Evolutionary conservation across 2,329 filamentous ascomycete genomes (phyloP), one percentile per base, ranked within the genome.

Genomic region (Cladosporium oxysporum): DNA sequence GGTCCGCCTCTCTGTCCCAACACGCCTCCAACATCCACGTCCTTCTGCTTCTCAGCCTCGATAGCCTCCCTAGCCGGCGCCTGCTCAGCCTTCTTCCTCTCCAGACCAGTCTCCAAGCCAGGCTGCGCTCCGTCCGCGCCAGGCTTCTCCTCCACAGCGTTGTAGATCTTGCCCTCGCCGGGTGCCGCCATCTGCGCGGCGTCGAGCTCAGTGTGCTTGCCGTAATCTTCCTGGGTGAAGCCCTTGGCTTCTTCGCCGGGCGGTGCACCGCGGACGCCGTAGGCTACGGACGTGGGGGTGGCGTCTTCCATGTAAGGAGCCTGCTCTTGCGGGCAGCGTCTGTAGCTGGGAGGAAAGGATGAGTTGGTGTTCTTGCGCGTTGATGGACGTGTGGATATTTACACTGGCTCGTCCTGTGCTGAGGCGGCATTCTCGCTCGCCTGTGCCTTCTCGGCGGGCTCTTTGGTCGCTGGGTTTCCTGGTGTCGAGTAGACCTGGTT

Each of bases 51-150:
- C 69, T 79, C 67, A 67, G 76, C 70, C 72, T 82, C 76, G 37
- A 80, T 74, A 23, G 73, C 75, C 62, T 81, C 78, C 50, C 82
- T 71, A 28, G 76, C 71, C 18, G 76, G 77, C 10, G 78, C 76
- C 71, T 84, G 82, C 75, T 83, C 82, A 2, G 76, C 79, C 74
- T 83, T 84, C 75, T 84, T 84, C 74, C 80, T 75, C 12, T 83
- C 82, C 70, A 83, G 69, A 75, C 83, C 81, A 7, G 69, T 75
- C 67, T 79, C 81, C 62, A 83, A 66, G 52, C 80, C 81, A 6
- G 71, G 73, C 73, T 81, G 71, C 35, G 71, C 72, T 4, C 75
- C 76, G 28, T 71, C 71, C 21, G 75, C 74, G 16, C 79, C 81
- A 3, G 77, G 75, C 71, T 76, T 74, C 26, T 64, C 44, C 11